Percentiles rank a stretch among this genome's conserved stretches.
These are phyloP conservation scores for Beauveria sp. DNA, from an alignment of 2,329 filamentous ascomycete genomes.

Conservation along the genomic window DNA sequence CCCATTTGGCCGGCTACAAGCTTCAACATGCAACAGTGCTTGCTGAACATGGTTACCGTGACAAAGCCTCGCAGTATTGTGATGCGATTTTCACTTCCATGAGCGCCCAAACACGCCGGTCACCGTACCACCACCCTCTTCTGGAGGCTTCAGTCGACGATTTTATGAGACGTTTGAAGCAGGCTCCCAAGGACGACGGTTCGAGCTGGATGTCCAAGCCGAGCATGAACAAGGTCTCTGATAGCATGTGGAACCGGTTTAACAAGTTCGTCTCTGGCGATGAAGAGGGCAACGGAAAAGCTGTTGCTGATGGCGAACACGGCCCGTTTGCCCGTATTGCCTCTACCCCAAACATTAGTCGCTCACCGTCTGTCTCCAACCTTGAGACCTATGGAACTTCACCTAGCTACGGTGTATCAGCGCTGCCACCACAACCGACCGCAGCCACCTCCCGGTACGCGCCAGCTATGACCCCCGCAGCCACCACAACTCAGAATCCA, in stretches of 20 bases:
- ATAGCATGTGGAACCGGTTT: constrained; percentile 83
- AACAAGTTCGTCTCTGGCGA: constrained; percentile 95
- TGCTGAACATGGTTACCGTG: constrained; percentile 72
- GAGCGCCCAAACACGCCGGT: constrained; percentile 72
- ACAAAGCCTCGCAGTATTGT: constrained; percentile 86
- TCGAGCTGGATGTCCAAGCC: constrained; percentile 91
- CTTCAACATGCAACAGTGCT: constrained; percentile 77
- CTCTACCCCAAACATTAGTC: constrained; percentile 65
- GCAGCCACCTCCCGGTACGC: constrained; percentile 43
- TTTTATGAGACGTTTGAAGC: constrained; percentile 71
- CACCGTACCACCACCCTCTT: constrained; percentile 73
- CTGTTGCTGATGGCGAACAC: constrained; percentile 51
- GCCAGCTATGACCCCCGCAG: constrained; percentile 25
- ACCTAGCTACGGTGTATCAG: constrained; percentile 22
- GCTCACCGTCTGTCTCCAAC: constrained; percentile 60
- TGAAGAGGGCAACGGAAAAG: constrained; percentile 59
- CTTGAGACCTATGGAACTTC: constrained; percentile 67
- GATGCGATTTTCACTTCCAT: constrained; percentile 72
- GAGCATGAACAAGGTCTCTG: constrained; percentile 91
- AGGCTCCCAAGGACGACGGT: constrained; percentile 73
- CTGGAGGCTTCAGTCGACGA: constrained; percentile 76
- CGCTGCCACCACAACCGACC: constrained; percentile 26
- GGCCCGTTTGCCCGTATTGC: constrained; percentile 80
- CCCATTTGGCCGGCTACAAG: constrained; percentile 87
- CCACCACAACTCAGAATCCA: constrained; percentile 13